Base-by-base conservation (phyloP, 176 grass and related monocot genomes). In the Zea luxurians region DNA sequence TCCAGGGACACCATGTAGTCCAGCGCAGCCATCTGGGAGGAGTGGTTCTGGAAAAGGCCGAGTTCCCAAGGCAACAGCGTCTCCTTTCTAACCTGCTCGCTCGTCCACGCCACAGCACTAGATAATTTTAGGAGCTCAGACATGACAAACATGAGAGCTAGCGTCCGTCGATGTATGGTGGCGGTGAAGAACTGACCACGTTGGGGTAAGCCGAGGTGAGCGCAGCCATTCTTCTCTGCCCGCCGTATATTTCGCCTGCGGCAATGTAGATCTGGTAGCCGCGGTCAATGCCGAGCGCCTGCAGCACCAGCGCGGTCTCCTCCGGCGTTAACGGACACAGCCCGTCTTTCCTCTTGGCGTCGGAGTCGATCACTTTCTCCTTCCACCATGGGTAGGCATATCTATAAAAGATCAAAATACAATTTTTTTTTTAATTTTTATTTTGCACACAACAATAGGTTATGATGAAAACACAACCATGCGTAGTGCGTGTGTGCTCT, bases 321-420 rank as follows among this genome's bases (percentile, higher is more conserved):
- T 97, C 94, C 5, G 94, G 94, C 66, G 91, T 97, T 54, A 97
- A 88, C 47, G 94, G 94, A 75, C 94, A 94, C 41, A 94, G 35
- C 52, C 94, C 94, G 17, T 94, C 94, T 75, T 83, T 97, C 70
- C 94, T 90, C 70, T 92, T 97, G 17, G 70, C 57, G 15, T 80
- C 75, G 9, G 94, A 97, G 83, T 92, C 77, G 3, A 97, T 94
- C 76, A 94, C 89, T 83, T 97, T 97, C 77, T 97, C 94, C 84
- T 97, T 97, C 94, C 94, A 97, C 94, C 94, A 97, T 54, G 91
- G 94, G 85, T 97, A 97, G 62, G 89, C 91, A 27, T 27, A 27
- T 27, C 27, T 27, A 27, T 27, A 27, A 27, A 27, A 27, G 27
- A 27, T 27, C 27, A 27, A 27, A 27, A 27, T 27, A 27, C 27